These are phyloP conservation scores for Agrostemma githago DNA, from an alignment of 148 eudicot genomes.

Conservation along the genomic window DNA sequence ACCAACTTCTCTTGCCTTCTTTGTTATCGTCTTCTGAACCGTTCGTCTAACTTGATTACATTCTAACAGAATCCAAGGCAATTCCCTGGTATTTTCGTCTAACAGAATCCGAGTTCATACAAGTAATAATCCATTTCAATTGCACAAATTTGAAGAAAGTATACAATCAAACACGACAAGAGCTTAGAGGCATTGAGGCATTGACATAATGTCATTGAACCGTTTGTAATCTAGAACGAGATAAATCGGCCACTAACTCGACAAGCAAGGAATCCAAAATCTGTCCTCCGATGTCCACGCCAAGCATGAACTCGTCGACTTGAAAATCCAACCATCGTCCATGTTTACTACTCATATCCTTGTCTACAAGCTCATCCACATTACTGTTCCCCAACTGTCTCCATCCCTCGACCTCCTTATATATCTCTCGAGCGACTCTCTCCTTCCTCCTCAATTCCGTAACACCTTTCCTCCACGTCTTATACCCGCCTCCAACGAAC, in stretches of 20 bases:
- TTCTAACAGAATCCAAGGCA: background rate
- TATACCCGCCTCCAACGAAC: slow-evolving; percentile 44
- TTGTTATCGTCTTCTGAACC: slow-evolving; percentile 24
- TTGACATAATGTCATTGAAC: background rate
- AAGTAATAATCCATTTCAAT: no score
- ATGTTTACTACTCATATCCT: slow-evolving; percentile 71
- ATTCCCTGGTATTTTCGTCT: no score
- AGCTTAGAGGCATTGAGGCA: background rate
- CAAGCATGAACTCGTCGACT: slow-evolving; percentile 62
- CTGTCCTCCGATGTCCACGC: slow-evolving; percentile 53
- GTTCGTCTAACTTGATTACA: background rate
- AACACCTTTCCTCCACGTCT: slow-evolving; percentile 52
- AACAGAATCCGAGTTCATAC: no score
- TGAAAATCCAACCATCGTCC: slow-evolving; percentile 86
- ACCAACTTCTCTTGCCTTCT: slow-evolving; percentile 54
- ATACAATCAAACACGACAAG: background rate
- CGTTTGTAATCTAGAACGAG: slow-evolving; percentile 15
- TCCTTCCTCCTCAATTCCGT: slow-evolving; percentile 50
- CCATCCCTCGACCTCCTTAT: slow-evolving; percentile 60
- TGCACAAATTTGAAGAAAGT: background rate
- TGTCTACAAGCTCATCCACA: slow-evolving; percentile 94
- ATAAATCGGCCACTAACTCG: slow-evolving; percentile 66
- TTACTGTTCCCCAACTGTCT: slow-evolving; percentile 51
- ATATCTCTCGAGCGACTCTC: slow-evolving; percentile 59
- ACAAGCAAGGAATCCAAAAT: slow-evolving; percentile 59